Evolutionary conservation across 2,329 filamentous ascomycete genomes (phyloP).

Genomic region (Emmonsiellopsis sp.): DNA sequence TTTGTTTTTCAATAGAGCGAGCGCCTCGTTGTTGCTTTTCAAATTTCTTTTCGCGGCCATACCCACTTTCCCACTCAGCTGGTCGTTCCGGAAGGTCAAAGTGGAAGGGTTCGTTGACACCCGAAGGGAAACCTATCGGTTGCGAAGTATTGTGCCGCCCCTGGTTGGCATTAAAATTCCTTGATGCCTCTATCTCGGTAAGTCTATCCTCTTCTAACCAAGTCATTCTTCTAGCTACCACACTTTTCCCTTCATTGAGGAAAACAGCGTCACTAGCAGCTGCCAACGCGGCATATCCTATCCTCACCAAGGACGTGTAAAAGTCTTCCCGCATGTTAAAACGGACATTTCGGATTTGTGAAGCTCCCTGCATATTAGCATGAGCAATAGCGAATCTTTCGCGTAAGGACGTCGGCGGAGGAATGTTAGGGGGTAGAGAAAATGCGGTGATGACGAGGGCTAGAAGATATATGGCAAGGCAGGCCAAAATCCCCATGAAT

Average conservation of each 20-base stretch:
- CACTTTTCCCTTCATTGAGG: slow-evolving; percentile 73
- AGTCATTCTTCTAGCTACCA: slow-evolving; percentile 66
- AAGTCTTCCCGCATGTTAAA: slow-evolving; percentile 88
- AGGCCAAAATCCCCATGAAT: slow-evolving; percentile 65
- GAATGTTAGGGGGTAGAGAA: slow-evolving; percentile 47
- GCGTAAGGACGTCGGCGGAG: slow-evolving; percentile 35
- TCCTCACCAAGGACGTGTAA: slow-evolving; percentile 77
- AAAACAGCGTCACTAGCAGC: slow-evolving; percentile 95
- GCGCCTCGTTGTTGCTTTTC: slow-evolving; percentile 27
- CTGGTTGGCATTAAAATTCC: slow-evolving; percentile 13
- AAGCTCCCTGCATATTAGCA: slow-evolving; percentile 83
- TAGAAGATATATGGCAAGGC: slow-evolving; percentile 64
- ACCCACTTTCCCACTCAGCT: slow-evolving; percentile 36
- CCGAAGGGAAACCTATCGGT: background rate
- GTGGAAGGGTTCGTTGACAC: slow-evolving; percentile 20
- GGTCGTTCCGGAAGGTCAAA: slow-evolving; percentile 26
- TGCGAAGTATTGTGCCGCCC: background rate
- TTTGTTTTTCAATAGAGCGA: slow-evolving; percentile 27
- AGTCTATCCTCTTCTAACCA: slow-evolving; percentile 88
- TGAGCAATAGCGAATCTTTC: slow-evolving; percentile 64
- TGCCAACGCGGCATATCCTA: slow-evolving; percentile 79
- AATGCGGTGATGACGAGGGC: slow-evolving; percentile 69
- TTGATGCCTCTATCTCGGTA: slow-evolving; percentile 57
- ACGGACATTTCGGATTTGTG: slow-evolving; percentile 70
- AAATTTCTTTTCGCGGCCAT: slow-evolving; percentile 35